A percentile compares a stretch with the other conserved stretches of the same genome.
phyloP scores from a whole-genome alignment of 2,329 filamentous ascomycete genomes.

The Magnaporthales sp. region DNA sequence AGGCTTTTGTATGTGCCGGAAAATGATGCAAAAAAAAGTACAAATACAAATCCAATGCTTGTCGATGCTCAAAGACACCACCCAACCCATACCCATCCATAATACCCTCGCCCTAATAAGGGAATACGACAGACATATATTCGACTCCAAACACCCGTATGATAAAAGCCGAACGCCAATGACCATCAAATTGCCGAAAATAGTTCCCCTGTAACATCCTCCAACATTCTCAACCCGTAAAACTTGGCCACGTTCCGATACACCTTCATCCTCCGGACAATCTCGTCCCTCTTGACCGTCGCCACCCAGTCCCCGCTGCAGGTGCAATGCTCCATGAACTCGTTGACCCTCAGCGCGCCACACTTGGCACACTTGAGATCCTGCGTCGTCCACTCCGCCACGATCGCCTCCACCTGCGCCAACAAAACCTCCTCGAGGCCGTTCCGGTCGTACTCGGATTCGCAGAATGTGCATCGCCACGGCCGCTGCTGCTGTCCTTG shows the following conservation, averaged over 20 bases:
- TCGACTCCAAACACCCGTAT: neutral
- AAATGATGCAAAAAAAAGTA: too few relatives aligned
- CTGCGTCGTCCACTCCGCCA: constrained; percentile 78
- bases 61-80: neutral
- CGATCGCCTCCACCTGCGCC: constrained; percentile 62
- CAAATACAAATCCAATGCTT: neutral
- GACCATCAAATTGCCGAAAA: constrained; percentile 30
- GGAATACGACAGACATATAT: neutral
- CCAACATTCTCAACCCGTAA: constrained; percentile 77
- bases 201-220: constrained; percentile 61
- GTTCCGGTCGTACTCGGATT: constrained; percentile 66
- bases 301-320: constrained; percentile 82
- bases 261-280: constrained; percentile 57
- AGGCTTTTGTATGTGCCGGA: too few relatives aligned
- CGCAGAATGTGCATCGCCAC: constrained; percentile 75
- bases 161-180: neutral
- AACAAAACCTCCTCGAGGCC: constrained; percentile 78
- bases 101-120: neutral
- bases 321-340: constrained; percentile 94
- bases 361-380: constrained; percentile 73
- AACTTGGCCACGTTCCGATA: constrained; percentile 67
- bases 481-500: constrained; percentile 23
- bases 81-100: neutral
- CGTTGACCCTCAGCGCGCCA: constrained; percentile 71
- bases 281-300: constrained; percentile 58